Evolutionary conservation across 1,139 yeast genomes (phyloP).

Genomic region (Debaryomyces subglobosus): DNA sequence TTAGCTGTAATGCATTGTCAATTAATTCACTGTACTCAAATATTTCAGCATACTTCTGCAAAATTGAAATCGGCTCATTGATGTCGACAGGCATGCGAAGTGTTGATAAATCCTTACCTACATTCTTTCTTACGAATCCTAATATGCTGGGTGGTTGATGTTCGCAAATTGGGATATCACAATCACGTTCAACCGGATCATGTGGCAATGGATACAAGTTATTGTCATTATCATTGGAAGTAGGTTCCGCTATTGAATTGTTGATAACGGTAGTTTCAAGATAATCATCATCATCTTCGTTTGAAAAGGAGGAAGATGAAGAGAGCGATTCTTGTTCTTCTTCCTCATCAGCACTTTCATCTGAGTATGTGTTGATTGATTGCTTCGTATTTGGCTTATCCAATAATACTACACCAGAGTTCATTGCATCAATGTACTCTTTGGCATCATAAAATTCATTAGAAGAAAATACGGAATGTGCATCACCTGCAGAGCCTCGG

Average conservation of each 20-base stretch:
- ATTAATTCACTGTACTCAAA: constrained; percentile 75
- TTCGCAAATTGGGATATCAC: constrained; percentile 60
- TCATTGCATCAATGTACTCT: constrained; percentile 50
- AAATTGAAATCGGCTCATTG: constrained; percentile 85
- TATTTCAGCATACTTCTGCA: constrained; percentile 78
- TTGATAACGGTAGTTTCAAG: neutral
- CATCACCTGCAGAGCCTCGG: constrained; percentile 21
- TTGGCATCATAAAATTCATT: constrained; percentile 69
- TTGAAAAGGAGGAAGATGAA: constrained; percentile 13
- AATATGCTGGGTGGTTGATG: constrained; percentile 82
- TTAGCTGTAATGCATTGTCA: constrained; percentile 56
- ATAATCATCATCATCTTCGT: constrained; percentile 7
- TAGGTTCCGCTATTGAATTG: neutral
- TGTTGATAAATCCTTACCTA: constrained; percentile 86
- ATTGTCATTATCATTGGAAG: constrained; percentile 25
- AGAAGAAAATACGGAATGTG: constrained; percentile 32
- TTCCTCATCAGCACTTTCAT: constrained; percentile 14
- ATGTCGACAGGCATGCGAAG: constrained; percentile 93
- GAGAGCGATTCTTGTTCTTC: constrained; percentile 18
- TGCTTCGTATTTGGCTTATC: constrained; percentile 15
- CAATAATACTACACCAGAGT: constrained; percentile 41
- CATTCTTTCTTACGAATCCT: constrained; percentile 80
- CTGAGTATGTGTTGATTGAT: constrained; percentile 10
- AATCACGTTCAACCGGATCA: constrained; percentile 54
- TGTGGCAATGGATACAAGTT: constrained; percentile 69